A percentile compares a stretch with the other conserved stretches of the same genome.
phyloP scores from a whole-genome alignment of 257 asterid species.

The Asclepias syriaca region DNA sequence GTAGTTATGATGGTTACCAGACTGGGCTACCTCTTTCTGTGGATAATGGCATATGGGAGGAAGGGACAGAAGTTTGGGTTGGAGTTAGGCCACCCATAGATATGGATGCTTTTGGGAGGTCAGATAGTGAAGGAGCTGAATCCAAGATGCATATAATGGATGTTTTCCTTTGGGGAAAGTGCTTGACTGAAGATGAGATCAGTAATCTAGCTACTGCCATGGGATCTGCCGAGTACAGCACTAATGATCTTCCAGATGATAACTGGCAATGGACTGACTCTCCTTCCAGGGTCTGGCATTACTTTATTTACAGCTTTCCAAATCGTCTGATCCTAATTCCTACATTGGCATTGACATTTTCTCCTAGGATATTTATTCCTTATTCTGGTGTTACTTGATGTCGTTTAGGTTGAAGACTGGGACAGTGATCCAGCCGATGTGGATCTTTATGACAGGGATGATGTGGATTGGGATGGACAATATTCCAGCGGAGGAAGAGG shows the following conservation, averaged over 20 bases:
- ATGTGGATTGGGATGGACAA: slow-evolving; percentile 99
- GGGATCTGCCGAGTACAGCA: slow-evolving; percentile 68
- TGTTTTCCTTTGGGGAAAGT: slow-evolving; percentile 94
- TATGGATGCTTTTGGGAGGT: slow-evolving; percentile 97
- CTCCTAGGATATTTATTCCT: background rate
- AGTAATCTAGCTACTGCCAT: slow-evolving; percentile 73
- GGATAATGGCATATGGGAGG: slow-evolving; percentile 84
- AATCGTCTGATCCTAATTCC: background rate
- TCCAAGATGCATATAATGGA: slow-evolving; percentile 98
- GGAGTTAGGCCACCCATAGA: slow-evolving; percentile 92
- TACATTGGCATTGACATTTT: background rate
- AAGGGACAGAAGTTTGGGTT: slow-evolving; percentile 83
- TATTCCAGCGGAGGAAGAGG: slow-evolving; percentile 95
- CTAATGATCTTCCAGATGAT: slow-evolving; percentile 76
- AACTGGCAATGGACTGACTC: slow-evolving; percentile 98
- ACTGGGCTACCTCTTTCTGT: slow-evolving; percentile 74
- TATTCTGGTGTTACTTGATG: slow-evolving; percentile 19
- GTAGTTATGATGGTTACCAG: slow-evolving; percentile 91
- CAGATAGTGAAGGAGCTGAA: slow-evolving; percentile 95
- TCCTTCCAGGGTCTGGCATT: slow-evolving; percentile 79
- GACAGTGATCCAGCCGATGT: slow-evolving; percentile 99
- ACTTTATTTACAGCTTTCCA: slow-evolving; percentile 7
- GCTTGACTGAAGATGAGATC: slow-evolving; percentile 92
- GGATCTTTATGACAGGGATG: slow-evolving; percentile 96
- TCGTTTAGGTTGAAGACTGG: slow-evolving; percentile 90